Evolutionary conservation across 306 rosid species (phyloP), one percentile per base, ranked within the genome.

Genomic region (Trifolium dubium): DNA sequence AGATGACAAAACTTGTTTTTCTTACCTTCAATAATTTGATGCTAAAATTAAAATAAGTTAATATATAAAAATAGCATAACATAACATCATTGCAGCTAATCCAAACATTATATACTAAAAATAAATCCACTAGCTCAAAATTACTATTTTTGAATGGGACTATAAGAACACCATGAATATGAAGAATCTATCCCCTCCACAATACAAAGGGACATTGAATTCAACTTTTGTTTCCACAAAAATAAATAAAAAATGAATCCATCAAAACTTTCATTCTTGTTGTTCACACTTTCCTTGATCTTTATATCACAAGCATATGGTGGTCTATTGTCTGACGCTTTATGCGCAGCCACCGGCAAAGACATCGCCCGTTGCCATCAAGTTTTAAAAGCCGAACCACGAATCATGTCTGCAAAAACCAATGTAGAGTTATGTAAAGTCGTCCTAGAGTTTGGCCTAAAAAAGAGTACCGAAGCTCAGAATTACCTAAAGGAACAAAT

Each of bases 91-190:
- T 41, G 19, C 17, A 23, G 50, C 18, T 58, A 67, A 34, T 23
- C 77, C 80, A 74, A 14, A 14, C 68, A 74, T 32, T 62, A 50
- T n/a, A 29, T 67, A 47, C 83, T 60, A 68, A 80, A 80, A 68
- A 29, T 69, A 74, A 3, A 5, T 11, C 30, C 54, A 13, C 14
- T 5, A 51, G 0, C 47, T 40, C 1, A 54, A 60, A 69, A 69
- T 63, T 61, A 60, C 41, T 40, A n/a, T 1, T 31, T 5, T 49
- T 53, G 2, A 23, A 1, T 2, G 37, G 5, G 50, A 40, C 65
- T 80, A 60, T 41, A 61, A 74, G 41, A 5, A 17, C 18, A 30
- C 43, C 37, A 51, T 13, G 23, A 37, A 2, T 0, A 9, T 17
- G 1, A 43, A 65, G 17, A 41, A 73, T 17, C 15, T 46, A 73